phyloP scores from a whole-genome alignment of 75 land plant genomes.

The Azolla pinnata region DNA sequence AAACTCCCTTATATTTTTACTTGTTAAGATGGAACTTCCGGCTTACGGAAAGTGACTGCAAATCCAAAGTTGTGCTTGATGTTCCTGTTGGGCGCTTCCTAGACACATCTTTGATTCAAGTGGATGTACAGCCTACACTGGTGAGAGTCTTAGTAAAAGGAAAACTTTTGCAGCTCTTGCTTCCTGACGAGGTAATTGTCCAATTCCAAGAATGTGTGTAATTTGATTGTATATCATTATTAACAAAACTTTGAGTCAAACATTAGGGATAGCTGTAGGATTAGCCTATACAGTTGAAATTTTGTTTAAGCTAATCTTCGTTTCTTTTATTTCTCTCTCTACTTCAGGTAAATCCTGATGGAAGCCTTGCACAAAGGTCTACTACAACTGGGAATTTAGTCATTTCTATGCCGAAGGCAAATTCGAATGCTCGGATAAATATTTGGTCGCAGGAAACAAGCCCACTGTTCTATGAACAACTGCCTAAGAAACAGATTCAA shows the following conservation, averaged over 20 bases:
- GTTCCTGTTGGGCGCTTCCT: conserved; percentile 25
- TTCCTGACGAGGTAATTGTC: conserved; percentile 24
- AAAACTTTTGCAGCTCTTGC: conserved; percentile 26
- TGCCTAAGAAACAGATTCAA: not conserved
- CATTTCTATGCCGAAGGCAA: conserved; percentile 23
- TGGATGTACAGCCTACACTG: conserved; percentile 28
- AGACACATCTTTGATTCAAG: conserved; percentile 30
- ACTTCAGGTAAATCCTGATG: conserved; percentile 25
- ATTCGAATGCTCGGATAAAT: not conserved
- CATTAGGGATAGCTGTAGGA: not conserved
- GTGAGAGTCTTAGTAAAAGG: conserved; percentile 28
- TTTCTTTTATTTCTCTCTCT: not conserved
- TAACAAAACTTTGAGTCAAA: not conserved
- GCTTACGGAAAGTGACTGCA: conserved; percentile 25
- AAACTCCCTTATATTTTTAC: not conserved
- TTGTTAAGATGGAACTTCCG: conserved; percentile 24
- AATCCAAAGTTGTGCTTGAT: conserved; percentile 14
- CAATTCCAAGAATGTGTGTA: not conserved
- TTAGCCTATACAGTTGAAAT: not conserved
- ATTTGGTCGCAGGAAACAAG: not conserved
- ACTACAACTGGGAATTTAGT: conserved; percentile 28
- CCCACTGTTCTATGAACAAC: not conserved
- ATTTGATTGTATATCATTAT: not conserved
- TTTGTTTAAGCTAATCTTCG: not conserved
- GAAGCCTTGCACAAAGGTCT: conserved; percentile 26